Evolutionary conservation across 306 rosid species (phyloP).

Genomic region (Medicago ruthenica): DNA sequence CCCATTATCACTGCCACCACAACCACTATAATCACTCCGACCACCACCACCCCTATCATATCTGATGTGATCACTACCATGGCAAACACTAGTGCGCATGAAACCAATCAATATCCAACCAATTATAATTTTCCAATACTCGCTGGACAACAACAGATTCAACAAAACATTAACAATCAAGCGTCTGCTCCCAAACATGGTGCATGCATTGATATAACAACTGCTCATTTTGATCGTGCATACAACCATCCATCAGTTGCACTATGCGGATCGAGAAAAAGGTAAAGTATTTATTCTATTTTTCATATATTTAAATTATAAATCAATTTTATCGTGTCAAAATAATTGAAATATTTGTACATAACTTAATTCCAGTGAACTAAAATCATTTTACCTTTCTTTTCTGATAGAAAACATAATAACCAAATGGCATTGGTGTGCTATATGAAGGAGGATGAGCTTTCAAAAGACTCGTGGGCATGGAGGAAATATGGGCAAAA

Average conservation of each 20-base stretch:
- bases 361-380: background rate
- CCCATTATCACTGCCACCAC: background rate
- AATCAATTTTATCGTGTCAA: background rate
- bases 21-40: background rate
- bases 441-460: conserved; percentile 60
- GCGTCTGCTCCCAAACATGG: background rate
- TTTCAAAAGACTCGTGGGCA: conserved; percentile 76
- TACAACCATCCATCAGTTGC: background rate
- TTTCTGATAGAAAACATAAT: conserved; percentile 58
- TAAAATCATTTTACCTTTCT: background rate
- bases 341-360: background rate
- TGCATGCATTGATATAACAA: background rate
- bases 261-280: conserved; percentile 52
- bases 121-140: background rate
- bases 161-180: background rate
- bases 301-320: background rate
- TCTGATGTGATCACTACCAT: background rate
- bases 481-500: conserved; percentile 88
- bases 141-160: background rate
- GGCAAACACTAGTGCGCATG: background rate
- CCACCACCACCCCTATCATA: background rate
- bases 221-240: background rate
- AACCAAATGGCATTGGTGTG: conserved; percentile 53
- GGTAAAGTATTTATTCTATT: conserved; percentile 40
- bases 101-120: background rate